Percentiles rank a stretch among this genome's conserved stretches.
phyloP scores from a whole-genome alignment of 192 early-diverging fungal species.

The Coemansia sp. region DNA sequence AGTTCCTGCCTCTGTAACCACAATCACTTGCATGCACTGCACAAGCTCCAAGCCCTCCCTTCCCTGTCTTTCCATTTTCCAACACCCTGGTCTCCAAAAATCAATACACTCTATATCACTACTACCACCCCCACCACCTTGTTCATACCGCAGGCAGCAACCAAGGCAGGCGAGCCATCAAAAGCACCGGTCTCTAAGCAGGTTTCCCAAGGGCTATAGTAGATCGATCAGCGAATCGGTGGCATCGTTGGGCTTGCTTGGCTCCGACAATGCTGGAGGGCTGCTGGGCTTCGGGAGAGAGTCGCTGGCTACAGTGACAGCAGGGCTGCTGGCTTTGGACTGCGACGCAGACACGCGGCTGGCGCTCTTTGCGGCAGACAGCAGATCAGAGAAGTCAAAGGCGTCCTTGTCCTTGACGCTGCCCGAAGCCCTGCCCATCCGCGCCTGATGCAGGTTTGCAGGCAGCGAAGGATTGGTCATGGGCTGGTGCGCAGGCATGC shows the following conservation, averaged over 20 bases:
- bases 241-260: constrained; percentile 6
- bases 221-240: constrained; percentile 8
- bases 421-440: constrained; percentile 14
- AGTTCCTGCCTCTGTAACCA: constrained; percentile 19
- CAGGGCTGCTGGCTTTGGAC: not conserved
- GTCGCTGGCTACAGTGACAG: not conserved
- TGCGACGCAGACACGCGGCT: constrained; percentile 14
- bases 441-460: constrained; percentile 40
- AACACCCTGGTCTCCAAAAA: too few species aligned
- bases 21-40: not conserved
- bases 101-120: too few species aligned
- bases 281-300: not conserved
- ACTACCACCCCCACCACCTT: too few species aligned
- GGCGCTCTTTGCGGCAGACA: constrained; percentile 42
- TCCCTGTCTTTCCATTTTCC: too few species aligned
- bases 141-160: too few species aligned
- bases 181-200: too few species aligned
- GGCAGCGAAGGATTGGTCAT: constrained; percentile 53
- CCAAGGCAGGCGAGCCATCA: too few species aligned
- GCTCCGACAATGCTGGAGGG: not conserved
- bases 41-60: too few species aligned
- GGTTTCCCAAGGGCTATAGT: not conserved
- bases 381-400: constrained; percentile 53
- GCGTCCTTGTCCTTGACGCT: constrained; percentile 27
- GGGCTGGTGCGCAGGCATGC: constrained; percentile 15